These are phyloP conservation scores for Viridothelium virens DNA, from an alignment of 495 filamentous ascomycete species.

Conservation along the genomic window DNA sequence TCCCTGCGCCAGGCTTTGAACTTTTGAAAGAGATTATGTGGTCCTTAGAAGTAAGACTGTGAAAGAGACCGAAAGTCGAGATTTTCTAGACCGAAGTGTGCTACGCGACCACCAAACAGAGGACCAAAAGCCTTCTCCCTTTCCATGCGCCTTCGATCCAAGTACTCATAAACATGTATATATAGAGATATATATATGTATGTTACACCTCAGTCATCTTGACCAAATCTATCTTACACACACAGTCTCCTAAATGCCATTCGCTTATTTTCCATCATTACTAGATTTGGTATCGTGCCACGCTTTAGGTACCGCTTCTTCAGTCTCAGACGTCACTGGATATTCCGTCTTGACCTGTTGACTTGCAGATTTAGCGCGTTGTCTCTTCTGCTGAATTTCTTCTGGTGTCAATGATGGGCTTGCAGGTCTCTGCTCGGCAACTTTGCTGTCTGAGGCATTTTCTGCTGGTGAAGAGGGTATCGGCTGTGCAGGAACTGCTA, in stretches of 20 bases:
- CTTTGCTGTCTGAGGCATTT: background rate
- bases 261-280: conserved; percentile 5
- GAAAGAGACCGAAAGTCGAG: background rate
- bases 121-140: background rate
- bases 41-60: too few species aligned
- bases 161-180: conserved; percentile 1
- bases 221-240: background rate
- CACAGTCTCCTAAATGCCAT: background rate
- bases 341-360: conserved; percentile 18
- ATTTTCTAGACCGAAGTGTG: background rate
- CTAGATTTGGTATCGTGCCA: conserved; percentile 17
- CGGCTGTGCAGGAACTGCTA: background rate
- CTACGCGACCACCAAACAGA: background rate
- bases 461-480: conserved; percentile 1
- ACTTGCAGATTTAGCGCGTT: conserved; percentile 26
- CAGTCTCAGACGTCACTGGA: conserved; percentile 15
- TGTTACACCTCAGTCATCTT: background rate
- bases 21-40: too few species aligned
- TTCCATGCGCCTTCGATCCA: conserved; percentile 1
- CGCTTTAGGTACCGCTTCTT: conserved; percentile 21
- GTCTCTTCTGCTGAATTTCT: conserved; percentile 18
- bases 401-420: conserved; percentile 23
- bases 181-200: too few species aligned
- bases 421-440: background rate
- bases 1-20: too few species aligned